A percentile compares a stretch with the other conserved stretches of the same genome.
Conservation (phyloP, 2,329 filamentous ascomycete genomes). For the Phialophora expanda region DNA sequence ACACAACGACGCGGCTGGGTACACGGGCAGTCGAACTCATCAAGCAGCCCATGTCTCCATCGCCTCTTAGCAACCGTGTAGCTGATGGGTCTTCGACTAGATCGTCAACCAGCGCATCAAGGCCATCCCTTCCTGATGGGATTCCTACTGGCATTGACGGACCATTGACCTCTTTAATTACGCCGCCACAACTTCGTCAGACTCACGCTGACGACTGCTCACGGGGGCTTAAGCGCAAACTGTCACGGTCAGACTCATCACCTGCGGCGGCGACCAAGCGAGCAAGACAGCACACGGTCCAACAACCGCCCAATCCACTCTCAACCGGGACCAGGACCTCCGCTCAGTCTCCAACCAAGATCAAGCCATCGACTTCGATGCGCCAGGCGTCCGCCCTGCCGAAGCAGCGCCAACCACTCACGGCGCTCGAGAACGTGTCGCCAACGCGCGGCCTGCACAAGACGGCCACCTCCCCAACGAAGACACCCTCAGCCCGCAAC, state of each 20-base stretch:
- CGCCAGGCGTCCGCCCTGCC: neutral
- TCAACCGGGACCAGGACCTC: neutral
- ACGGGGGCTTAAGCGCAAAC: constrained; percentile 1
- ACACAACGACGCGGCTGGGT: neutral
- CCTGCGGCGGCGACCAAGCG: neutral
- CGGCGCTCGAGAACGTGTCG: constrained; percentile 18
- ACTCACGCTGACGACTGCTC: neutral
- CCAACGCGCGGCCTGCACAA: neutral
- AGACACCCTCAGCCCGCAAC: neutral
- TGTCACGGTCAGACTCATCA: neutral
- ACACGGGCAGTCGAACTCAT: neutral
- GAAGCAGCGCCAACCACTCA: constrained; percentile 11
- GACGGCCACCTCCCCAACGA: neutral
- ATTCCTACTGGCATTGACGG: neutral
- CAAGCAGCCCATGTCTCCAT: neutral
- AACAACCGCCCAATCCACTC: neutral
- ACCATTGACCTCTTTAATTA: neutral
- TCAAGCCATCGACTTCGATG: neutral
- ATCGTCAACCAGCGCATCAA: neutral
- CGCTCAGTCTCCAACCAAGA: constrained; percentile 11
- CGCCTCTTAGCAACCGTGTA: neutral
- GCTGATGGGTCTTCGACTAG: too few relatives aligned
- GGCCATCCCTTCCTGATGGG: neutral
- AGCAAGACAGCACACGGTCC: neutral
- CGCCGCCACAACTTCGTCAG: neutral